Evolutionary conservation across 164 flowering plant species (phyloP).

Genomic region (Umbilicus rupestris): DNA sequence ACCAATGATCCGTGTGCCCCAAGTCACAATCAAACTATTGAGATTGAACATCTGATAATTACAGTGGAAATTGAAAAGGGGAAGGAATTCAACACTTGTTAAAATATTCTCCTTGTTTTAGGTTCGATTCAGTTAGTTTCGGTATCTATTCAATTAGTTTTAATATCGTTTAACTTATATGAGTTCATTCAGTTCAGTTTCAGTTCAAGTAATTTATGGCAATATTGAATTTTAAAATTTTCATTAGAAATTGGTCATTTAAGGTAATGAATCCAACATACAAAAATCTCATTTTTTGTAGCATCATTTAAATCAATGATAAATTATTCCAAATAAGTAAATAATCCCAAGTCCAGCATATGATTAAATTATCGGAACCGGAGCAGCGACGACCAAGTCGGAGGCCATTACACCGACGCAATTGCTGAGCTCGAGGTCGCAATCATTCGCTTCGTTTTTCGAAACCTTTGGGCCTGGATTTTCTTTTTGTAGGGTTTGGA

Average conservation of each 20-base stretch:
- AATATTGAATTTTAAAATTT: too few relatives aligned
- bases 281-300: too few relatives aligned
- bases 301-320: neutral
- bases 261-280: too few relatives aligned
- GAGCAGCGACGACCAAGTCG: conserved; percentile 3
- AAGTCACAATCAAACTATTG: neutral
- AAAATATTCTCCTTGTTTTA: neutral
- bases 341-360: neutral
- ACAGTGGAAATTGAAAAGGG: neutral
- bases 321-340: neutral
- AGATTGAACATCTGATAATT: neutral
- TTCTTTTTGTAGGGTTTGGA: neutral
- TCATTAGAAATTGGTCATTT: too few relatives aligned
- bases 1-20: neutral
- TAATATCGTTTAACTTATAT: too few relatives aligned
- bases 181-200: too few relatives aligned
- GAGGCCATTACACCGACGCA: neutral
- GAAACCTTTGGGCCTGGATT: neutral
- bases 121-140: too few relatives aligned
- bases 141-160: too few relatives aligned
- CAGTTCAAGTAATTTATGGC: too few relatives aligned
- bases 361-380: neutral
- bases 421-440: conserved; percentile 5
- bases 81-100: neutral
- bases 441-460: neutral